Conservation (phyloP, 106 monocot species). For the Vanilla planifolia region DNA sequence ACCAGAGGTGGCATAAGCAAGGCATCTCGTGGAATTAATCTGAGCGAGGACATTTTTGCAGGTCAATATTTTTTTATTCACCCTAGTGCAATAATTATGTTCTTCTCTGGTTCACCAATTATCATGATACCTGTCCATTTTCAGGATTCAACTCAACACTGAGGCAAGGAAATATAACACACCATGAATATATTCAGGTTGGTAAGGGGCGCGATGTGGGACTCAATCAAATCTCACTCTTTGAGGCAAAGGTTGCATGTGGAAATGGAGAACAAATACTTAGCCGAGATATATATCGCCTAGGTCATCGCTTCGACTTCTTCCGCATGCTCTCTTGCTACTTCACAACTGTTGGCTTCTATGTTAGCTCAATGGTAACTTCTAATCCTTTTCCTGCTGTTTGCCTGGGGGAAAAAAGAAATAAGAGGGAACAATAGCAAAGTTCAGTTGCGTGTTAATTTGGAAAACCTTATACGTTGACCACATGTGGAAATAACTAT, state of each 20-base stretch:
- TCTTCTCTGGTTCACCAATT: neutral
- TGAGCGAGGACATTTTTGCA: constrained; percentile 98
- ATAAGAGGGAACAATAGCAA: neutral
- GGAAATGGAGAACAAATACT: constrained; percentile 96
- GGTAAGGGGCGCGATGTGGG: constrained; percentile 99
- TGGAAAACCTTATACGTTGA: no score
- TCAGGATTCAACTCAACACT: constrained; percentile 94
- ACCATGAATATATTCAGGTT: constrained; percentile 98
- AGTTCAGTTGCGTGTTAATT: neutral
- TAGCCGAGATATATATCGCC: constrained; percentile 89
- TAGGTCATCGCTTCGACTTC: constrained; percentile 96
- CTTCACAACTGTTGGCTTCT: constrained; percentile 95
- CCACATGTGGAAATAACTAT: no score
- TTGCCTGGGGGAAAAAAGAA: neutral
- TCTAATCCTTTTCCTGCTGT: neutral
- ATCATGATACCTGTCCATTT: neutral
- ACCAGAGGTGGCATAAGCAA: constrained; percentile 99
- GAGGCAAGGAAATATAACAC: constrained; percentile 90
- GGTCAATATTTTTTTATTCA: constrained; percentile 28
- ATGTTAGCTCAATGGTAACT: constrained; percentile 94
- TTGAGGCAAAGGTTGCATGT: constrained; percentile 97
- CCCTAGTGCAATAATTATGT: neutral
- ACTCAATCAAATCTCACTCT: constrained; percentile 96
- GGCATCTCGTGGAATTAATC: constrained; percentile 89
- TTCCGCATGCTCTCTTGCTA: constrained; percentile 98